These are phyloP conservation scores for Xanthoceras sorbifolium DNA, from an alignment of 345 rosid species.

Conservation along the genomic window DNA sequence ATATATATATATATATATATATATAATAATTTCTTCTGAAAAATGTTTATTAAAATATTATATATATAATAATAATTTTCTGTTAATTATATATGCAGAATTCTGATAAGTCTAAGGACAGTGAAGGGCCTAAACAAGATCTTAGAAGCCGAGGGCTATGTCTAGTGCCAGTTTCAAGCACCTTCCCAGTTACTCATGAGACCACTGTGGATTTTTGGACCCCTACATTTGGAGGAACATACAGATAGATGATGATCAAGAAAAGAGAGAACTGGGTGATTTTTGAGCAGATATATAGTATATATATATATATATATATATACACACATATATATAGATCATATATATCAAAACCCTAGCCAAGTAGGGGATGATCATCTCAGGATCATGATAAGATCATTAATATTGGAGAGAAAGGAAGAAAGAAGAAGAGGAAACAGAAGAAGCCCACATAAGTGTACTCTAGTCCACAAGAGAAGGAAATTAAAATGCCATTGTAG, in stretches of 20 bases:
- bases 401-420: background rate
- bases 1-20: background rate
- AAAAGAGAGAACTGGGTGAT: slow-evolving; percentile 6
- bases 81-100: slow-evolving; percentile 32
- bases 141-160: slow-evolving; percentile 92
- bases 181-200: slow-evolving; percentile 88
- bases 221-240: slow-evolving; percentile 97
- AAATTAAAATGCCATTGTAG: slow-evolving; percentile 24
- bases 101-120: slow-evolving; percentile 55
- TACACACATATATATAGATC: background rate
- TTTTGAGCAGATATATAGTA: too few species aligned
- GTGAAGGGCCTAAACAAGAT: slow-evolving; percentile 76
- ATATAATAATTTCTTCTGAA: too few species aligned
- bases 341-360: slow-evolving; percentile 38
- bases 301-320: slow-evolving; percentile 6
- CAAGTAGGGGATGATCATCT: slow-evolving; percentile 34
- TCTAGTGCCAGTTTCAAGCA: slow-evolving; percentile 88
- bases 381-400: slow-evolving; percentile 15
- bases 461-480: slow-evolving; percentile 23
- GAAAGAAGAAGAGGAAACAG: slow-evolving; percentile 9
- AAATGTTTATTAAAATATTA: too few species aligned
- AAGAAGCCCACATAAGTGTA: slow-evolving; percentile 17
- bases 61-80: background rate
- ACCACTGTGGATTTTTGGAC: slow-evolving; percentile 81
- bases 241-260: slow-evolving; percentile 47